Conservation (phyloP, 75 land plant species). For the Cunninghamia lanceolata region DNA sequence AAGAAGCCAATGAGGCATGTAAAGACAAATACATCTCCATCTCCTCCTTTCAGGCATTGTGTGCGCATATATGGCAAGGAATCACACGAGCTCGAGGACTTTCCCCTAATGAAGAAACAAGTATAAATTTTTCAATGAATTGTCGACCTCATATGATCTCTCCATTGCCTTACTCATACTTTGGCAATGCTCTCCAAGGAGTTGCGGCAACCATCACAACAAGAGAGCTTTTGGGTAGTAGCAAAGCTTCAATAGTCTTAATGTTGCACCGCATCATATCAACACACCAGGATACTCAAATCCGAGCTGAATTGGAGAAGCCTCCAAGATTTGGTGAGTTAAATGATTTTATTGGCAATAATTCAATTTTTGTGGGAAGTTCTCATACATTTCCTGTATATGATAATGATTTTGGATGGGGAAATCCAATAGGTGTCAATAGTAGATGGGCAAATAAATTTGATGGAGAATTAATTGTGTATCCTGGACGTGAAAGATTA, state of each 20-base stretch:
- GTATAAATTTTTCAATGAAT: slow-evolving; percentile 25
- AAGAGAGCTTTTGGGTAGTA: slow-evolving; percentile 27
- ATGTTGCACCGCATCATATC: slow-evolving; percentile 15
- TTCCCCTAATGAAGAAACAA: slow-evolving; percentile 15
- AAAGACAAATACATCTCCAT: slow-evolving; percentile 13
- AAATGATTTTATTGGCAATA: slow-evolving; percentile 17
- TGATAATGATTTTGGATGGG: slow-evolving; percentile 47
- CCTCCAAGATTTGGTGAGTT: slow-evolving; percentile 20
- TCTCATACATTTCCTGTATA: slow-evolving; percentile 47
- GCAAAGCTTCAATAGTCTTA: slow-evolving; percentile 35
- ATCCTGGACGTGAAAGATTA: slow-evolving; percentile 38
- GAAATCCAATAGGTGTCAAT: slow-evolving; percentile 18
- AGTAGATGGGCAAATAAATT: slow-evolving; percentile 43
- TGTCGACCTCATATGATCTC: slow-evolving; percentile 38
- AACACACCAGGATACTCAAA: slow-evolving; percentile 13
- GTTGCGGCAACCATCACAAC: slow-evolving; percentile 11
- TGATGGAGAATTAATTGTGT: slow-evolving; percentile 38
- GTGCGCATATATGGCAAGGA: slow-evolving; percentile 46
- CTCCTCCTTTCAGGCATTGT: slow-evolving; percentile 56
- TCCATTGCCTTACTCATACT: slow-evolving; percentile 32
- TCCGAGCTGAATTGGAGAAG: slow-evolving; percentile 11
- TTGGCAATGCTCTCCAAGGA: slow-evolving; percentile 36
- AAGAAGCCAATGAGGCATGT: slow-evolving; percentile 22
- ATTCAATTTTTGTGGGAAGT: slow-evolving; percentile 42
- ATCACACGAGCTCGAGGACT: slow-evolving; percentile 35